phyloP scores from a whole-genome alignment of 2,329 filamentous ascomycete genomes.

The Ophiostoma ips region DNA sequence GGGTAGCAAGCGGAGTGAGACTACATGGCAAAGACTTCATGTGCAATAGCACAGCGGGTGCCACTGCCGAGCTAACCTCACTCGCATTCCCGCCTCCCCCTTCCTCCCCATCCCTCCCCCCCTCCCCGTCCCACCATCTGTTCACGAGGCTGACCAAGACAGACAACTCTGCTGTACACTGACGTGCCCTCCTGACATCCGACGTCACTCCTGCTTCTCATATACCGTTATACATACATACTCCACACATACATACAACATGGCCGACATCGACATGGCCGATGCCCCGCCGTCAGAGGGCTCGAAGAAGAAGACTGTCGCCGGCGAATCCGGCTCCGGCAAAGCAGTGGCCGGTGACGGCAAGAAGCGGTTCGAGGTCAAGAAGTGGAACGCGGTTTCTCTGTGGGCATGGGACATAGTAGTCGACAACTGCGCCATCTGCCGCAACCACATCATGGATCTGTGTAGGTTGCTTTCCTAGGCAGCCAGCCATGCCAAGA shows the following conservation, averaged over 20 bases:
- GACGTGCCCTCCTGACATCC: neutral
- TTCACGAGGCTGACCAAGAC: neutral
- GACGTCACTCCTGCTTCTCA: neutral
- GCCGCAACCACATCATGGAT: constrained; percentile 99
- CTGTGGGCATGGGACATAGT: constrained; percentile 99
- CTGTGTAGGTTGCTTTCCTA: constrained; percentile 48
- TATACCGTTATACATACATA: too few species aligned
- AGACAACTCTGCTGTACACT: neutral
- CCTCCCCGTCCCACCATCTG: neutral
- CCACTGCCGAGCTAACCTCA: too few species aligned
- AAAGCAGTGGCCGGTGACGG: constrained; percentile 20
- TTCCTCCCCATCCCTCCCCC: neutral
- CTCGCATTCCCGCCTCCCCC: neutral
- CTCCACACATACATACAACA: constrained; percentile 23
- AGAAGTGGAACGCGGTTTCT: constrained; percentile 99
- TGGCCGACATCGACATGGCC: constrained; percentile 96
- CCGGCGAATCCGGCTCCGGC: constrained; percentile 22
- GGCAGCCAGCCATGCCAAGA: neutral
- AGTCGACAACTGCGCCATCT: constrained; percentile 98
- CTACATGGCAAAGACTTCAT: too few species aligned
- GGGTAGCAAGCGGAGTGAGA: too few species aligned
- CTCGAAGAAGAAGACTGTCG: constrained; percentile 38
- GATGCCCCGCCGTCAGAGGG: constrained; percentile 52
- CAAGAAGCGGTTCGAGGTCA: constrained; percentile 87
- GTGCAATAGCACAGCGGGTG: too few species aligned